phyloP scores from a whole-genome alignment of 805 yeast genomes.

The Saccharomyces jurei region DNA sequence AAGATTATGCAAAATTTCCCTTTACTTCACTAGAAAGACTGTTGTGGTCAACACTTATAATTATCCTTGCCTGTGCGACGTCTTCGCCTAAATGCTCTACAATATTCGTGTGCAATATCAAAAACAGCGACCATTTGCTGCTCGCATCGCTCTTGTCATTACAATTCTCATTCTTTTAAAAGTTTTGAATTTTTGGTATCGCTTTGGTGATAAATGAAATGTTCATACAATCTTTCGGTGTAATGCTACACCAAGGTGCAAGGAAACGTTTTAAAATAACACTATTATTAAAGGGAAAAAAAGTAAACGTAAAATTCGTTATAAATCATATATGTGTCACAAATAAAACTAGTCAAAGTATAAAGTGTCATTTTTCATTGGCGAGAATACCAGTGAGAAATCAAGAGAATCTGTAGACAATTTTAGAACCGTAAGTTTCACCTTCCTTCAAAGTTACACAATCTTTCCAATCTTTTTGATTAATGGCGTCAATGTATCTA shows the following conservation, averaged over 20 bases:
- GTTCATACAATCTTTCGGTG: too few relatives aligned
- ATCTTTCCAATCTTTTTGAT: conserved; percentile 37
- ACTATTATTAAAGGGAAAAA: neutral
- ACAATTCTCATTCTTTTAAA: neutral
- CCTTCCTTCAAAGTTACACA: conserved; percentile 45
- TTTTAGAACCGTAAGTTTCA: conserved; percentile 44
- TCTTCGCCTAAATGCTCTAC: too few relatives aligned
- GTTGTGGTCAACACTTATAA: too few relatives aligned
- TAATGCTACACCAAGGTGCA: too few relatives aligned
- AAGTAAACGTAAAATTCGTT: neutral
- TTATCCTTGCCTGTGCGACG: too few relatives aligned
- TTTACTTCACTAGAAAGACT: neutral
- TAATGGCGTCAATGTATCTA: conserved; percentile 49
- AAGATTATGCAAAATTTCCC: neutral
- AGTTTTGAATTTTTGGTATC: neutral
- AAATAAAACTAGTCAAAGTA: neutral
- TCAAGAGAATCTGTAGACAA: conserved; percentile 1
- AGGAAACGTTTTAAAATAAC: too few relatives aligned
- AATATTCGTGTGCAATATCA: too few relatives aligned
- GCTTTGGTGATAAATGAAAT: neutral
- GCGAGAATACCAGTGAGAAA: neutral
- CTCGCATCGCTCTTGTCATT: neutral
- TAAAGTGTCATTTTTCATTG: neutral
- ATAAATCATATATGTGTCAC: neutral
- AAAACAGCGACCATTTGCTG: neutral